Percentiles rank a stretch among this genome's conserved stretches.
Conservation (phyloP, 2,329 filamentous ascomycete genomes). For the Ceratocystis albifundus region DNA sequence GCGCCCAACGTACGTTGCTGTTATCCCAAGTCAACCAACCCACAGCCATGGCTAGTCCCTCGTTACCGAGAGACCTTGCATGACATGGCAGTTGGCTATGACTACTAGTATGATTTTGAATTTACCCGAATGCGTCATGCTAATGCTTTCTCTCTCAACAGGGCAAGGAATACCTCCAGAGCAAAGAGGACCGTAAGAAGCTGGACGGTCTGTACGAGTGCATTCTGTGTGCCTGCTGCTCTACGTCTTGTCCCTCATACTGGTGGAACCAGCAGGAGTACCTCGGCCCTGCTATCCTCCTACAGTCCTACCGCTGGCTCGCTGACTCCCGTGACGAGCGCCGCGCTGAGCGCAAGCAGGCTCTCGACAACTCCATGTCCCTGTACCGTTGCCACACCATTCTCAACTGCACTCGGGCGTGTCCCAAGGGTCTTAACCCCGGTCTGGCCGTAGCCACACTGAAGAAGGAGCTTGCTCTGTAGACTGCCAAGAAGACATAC, state of each 20-base stretch:
- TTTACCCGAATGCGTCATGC: not conserved
- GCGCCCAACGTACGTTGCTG: conserved; percentile 59
- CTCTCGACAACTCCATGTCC: conserved; percentile 97
- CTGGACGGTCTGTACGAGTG: conserved; percentile 97
- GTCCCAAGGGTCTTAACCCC: conserved; percentile 96
- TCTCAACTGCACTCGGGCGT: conserved; percentile 94
- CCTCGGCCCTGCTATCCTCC: conserved; percentile 87
- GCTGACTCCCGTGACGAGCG: conserved; percentile 89
- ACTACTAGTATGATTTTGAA: not conserved
- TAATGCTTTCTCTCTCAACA: conserved; percentile 30
- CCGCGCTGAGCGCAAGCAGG: conserved; percentile 74
- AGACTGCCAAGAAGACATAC: not conserved
- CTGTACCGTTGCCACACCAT: conserved; percentile 99
- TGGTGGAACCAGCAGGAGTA: conserved; percentile 99
- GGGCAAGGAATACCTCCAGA: conserved; percentile 88
- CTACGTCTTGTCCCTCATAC: conserved; percentile 97
- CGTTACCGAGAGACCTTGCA: too few relatives aligned
- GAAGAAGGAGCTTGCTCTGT: conserved; percentile 80
- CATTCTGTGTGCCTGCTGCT: conserved; percentile 98
- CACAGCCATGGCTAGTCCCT: too few relatives aligned
- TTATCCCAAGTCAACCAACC: not conserved
- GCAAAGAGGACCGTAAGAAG: conserved; percentile 85
- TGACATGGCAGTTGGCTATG: too few relatives aligned
- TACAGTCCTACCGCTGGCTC: conserved; percentile 97
- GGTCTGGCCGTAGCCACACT: conserved; percentile 92